A percentile compares a stretch with the other conserved stretches of the same genome.
Conservation (phyloP, 2,329 filamentous ascomycete species). For the Allantophomopsis cytisporea region DNA sequence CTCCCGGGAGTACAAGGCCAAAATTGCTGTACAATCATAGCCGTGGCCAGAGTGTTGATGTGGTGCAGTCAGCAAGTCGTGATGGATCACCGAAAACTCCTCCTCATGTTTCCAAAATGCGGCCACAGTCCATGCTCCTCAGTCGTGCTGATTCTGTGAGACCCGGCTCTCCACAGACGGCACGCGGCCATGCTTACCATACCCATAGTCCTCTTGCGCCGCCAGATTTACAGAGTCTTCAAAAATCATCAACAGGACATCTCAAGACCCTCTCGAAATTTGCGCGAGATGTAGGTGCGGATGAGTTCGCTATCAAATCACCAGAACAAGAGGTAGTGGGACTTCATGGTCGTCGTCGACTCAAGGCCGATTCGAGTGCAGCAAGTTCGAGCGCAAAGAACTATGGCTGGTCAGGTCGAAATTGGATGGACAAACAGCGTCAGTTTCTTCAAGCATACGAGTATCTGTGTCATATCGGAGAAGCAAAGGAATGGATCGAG, state of each 20-base stretch:
- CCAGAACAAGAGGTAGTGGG: constrained; percentile 78
- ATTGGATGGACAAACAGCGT: constrained; percentile 98
- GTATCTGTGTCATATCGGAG: constrained; percentile 96
- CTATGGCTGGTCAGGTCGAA: constrained; percentile 68
- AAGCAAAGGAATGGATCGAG: constrained; percentile 99
- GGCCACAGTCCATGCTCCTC: constrained; percentile 49
- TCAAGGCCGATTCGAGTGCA: constrained; percentile 44
- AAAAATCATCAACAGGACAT: constrained; percentile 82
- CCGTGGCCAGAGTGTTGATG: not conserved
- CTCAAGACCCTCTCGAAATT: constrained; percentile 77
- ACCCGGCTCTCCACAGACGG: constrained; percentile 5
- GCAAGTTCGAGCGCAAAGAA: constrained; percentile 30
- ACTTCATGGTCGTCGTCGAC: constrained; percentile 65
- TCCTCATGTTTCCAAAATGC: constrained; percentile 5
- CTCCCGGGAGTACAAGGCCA: not conserved
- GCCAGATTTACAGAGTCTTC: constrained; percentile 68
- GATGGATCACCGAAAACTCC: constrained; percentile 1
- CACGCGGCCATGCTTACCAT: constrained; percentile 16
- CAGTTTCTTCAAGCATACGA: constrained; percentile 96
- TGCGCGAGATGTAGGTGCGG: constrained; percentile 58
- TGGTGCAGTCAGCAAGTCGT: constrained; percentile 3
- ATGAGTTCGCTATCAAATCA: constrained; percentile 69
- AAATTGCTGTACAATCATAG: not conserved
- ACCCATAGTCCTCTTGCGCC: constrained; percentile 35
- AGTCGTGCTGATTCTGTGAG: constrained; percentile 40